These are phyloP conservation scores for Saccharum spontaneum DNA, from an alignment of 176 grass and related monocot species.

Conservation along the genomic window DNA sequence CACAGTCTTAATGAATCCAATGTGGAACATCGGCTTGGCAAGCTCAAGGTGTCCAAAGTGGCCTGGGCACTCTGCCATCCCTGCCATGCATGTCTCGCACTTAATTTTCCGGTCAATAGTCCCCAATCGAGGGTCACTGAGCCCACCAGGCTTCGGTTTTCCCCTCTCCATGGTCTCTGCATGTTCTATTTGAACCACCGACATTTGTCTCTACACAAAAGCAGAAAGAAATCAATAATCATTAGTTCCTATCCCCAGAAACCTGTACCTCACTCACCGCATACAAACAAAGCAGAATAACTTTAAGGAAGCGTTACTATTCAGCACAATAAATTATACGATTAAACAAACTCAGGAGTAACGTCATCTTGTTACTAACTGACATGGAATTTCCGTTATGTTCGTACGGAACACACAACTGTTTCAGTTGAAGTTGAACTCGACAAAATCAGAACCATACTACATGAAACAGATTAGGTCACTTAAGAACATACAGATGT, in stretches of 20 bases:
- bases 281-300: neutral
- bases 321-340: neutral
- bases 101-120: conserved; percentile 96
- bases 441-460: neutral
- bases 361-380: neutral
- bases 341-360: neutral
- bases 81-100: conserved; percentile 96
- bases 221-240: neutral
- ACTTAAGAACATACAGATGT: neutral
- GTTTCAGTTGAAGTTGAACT: neutral
- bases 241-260: neutral
- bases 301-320: neutral
- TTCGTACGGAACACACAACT: neutral
- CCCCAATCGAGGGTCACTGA: conserved; percentile 87
- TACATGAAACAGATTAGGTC: neutral
- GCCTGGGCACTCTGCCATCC: conserved; percentile 93
- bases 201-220: conserved; percentile 96
- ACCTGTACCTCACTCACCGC: neutral
- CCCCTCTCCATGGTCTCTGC: conserved; percentile 96
- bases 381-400: neutral
- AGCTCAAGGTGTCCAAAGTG: conserved; percentile 99
- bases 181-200: conserved; percentile 81
- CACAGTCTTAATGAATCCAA: conserved; percentile 94
- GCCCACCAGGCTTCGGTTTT: conserved; percentile 82
- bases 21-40: conserved; percentile 97